Evolutionary conservation across 2,329 filamentous ascomycete genomes (phyloP).

Genomic region (Pseudogymnoascus sp.): DNA sequence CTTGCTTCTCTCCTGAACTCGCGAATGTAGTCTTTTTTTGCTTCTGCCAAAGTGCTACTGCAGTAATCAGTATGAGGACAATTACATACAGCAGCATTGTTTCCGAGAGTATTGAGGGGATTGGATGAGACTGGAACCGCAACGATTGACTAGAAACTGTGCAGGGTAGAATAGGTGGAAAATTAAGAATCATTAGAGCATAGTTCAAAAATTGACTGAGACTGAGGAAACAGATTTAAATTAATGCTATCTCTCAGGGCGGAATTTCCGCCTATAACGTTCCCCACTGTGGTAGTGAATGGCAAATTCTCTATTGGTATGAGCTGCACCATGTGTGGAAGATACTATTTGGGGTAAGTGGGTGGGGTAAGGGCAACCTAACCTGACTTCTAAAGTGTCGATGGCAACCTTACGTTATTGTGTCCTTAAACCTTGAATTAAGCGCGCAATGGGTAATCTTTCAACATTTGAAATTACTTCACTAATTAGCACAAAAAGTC

Average conservation of each 20-base stretch:
- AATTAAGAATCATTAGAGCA: not conserved
- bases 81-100: not conserved
- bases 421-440: too few relatives aligned
- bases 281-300: not conserved
- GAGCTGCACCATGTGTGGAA: not conserved
- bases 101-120: not conserved
- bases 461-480: too few relatives aligned
- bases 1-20: not conserved
- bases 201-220: not conserved
- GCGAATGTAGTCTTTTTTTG: not conserved
- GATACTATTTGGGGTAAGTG: not conserved
- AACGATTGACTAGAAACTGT: not conserved
- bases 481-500: too few relatives aligned
- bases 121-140: not conserved
- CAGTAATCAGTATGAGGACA: not conserved
- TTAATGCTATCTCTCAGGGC: not conserved
- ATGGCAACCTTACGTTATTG: too few relatives aligned
- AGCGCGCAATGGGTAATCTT: too few relatives aligned
- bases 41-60: not conserved
- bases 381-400: not conserved
- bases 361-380: not conserved
- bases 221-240: not conserved
- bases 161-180: not conserved
- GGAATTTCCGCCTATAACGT: not conserved
- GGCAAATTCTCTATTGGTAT: not conserved